Base-by-base conservation (phyloP, 495 filamentous ascomycete genomes). In the Neurospora tetraspora region DNA sequence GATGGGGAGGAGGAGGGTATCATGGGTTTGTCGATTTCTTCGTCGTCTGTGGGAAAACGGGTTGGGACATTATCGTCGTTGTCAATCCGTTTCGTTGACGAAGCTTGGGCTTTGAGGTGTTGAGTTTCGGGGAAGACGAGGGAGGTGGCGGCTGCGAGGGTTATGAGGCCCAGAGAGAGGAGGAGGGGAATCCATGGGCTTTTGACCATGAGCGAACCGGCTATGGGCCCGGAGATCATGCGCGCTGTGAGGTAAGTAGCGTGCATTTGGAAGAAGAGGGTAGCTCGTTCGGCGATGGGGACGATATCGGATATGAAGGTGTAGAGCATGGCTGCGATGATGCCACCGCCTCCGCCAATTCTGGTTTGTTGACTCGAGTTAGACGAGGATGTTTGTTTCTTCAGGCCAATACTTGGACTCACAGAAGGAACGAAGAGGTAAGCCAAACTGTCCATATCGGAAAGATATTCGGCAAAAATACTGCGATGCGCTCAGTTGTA, bases 261-360 rank as follows among this genome's bases (percentile, higher is more conserved):
- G 6, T 34, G 34, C 5, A 81, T 27, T 40, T 75, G 78, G 73
- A 81, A 80, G 71, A 80, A 82, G 43, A 76, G 73, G 20, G 77
- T 77, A 10, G 81, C 75, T 31, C 79, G 72, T 68, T 76, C 70
- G 1, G 69, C 59, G 12, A 75, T 68, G 6, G 75, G 76, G 0
- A 78, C 72, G n/a, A 80, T 79, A 47, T 82, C 80, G 14, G 80
- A 74, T 10, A 82, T 10, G 18, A 76, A 70, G 42, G 80, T 82
- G 53, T 77, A 82, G 2, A 81, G 16, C 78, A 81, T 81, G 69
- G 80, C 78, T n/a, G 74, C 65, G 14, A 77, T 20, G 6, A 80
- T 74, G 12, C 71, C 18, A 4, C 68, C 72, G 20, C 79, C 78
- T 31, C 80, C 80, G 5, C 81, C 80, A 43, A 81, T 75, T 2